phyloP scores from a whole-genome alignment of 108 stramenopile genomes.

The Pinguiococcus pyrenoidosus region DNA sequence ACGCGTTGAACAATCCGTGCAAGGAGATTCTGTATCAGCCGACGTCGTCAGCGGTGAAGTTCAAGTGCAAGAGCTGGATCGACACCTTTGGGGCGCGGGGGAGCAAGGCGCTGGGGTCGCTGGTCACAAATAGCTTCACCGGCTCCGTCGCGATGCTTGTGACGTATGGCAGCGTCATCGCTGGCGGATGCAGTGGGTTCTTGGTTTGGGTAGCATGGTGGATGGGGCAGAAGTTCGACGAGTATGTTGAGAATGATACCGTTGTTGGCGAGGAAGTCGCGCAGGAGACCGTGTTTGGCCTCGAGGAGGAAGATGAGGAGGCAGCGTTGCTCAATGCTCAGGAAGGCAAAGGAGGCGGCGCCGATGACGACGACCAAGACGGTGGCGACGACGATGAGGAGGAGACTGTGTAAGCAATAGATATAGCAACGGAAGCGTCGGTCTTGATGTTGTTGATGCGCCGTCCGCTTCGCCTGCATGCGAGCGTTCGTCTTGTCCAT shows the following conservation, averaged over 20 bases:
- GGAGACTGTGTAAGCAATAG: no score
- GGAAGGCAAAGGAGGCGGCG: no score
- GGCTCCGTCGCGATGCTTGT: slow-evolving; percentile 56
- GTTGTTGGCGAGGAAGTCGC: no score
- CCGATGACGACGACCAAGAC: no score
- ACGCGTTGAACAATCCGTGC: slow-evolving; percentile 91
- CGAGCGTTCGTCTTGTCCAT: no score
- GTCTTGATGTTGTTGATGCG: no score
- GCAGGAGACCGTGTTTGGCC: no score
- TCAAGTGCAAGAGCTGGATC: slow-evolving; percentile 95
- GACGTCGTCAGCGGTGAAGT: slow-evolving; percentile 75
- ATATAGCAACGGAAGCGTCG: no score
- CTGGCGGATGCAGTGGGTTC: slow-evolving; percentile 67
- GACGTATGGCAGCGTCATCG: slow-evolving; percentile 72
- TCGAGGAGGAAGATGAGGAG: no score
- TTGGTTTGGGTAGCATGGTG: slow-evolving; percentile 82
- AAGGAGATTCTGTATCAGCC: slow-evolving; percentile 95
- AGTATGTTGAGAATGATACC: slow-evolving; percentile 66
- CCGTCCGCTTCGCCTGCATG: no score
- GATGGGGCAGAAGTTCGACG: slow-evolving; percentile 82
- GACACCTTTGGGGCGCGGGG: slow-evolving; percentile 92
- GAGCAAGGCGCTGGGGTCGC: slow-evolving; percentile 77
- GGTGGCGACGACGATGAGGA: no score
- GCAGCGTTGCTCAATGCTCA: no score
- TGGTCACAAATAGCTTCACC: slow-evolving; percentile 85